phyloP scores from a whole-genome alignment of 2,329 filamentous ascomycete genomes.

The Didymosphaeria variabile region DNA sequence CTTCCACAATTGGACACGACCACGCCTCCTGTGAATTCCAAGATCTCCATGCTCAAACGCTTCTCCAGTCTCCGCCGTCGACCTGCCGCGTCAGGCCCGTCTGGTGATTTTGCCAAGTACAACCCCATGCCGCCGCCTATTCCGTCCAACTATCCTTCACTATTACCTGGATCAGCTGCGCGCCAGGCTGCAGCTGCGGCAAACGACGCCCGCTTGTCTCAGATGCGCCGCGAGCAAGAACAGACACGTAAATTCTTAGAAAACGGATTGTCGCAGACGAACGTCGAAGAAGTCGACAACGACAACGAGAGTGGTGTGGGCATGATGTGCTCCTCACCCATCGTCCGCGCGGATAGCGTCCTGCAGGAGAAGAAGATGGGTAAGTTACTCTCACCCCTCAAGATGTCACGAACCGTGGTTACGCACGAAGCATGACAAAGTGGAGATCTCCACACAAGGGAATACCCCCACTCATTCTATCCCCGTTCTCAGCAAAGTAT shows the following conservation, averaged over 20 bases:
- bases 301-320: slow-evolving; percentile 50
- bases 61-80: slow-evolving; percentile 45
- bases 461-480: neutral
- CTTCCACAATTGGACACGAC: slow-evolving; percentile 11
- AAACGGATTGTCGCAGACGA: slow-evolving; percentile 23
- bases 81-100: slow-evolving; percentile 39
- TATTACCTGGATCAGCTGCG: slow-evolving; percentile 41
- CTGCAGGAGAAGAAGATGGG: slow-evolving; percentile 45
- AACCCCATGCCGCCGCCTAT: slow-evolving; percentile 36
- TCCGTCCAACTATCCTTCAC: slow-evolving; percentile 30
- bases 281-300: slow-evolving; percentile 42
- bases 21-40: slow-evolving; percentile 22
- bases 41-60: slow-evolving; percentile 39
- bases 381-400: slow-evolving; percentile 26
- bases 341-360: slow-evolving; percentile 42
- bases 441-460: neutral
- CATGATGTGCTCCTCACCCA: slow-evolving; percentile 47
- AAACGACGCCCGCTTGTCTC: slow-evolving; percentile 42
- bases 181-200: slow-evolving; percentile 48
- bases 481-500: neutral
- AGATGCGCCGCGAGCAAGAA: slow-evolving; percentile 43
- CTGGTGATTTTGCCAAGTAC: slow-evolving; percentile 35
- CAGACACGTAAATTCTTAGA: slow-evolving; percentile 44
- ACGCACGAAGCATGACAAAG: neutral
- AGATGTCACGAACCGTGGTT: too few species aligned